Base-by-base conservation (phyloP, 1,139 yeast species). In the Kurtzmaniella quercitrusa region DNA sequence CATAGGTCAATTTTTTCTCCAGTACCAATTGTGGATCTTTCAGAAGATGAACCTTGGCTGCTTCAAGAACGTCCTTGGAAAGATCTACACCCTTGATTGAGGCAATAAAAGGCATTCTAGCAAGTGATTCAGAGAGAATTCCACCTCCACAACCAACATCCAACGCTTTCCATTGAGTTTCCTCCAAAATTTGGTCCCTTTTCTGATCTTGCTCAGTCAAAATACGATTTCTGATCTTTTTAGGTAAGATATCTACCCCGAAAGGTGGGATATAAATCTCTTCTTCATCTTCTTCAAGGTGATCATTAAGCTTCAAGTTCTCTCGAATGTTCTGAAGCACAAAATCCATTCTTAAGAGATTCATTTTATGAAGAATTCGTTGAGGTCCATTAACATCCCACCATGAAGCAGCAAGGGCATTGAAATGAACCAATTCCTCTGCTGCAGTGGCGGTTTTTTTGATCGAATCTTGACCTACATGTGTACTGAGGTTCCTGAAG, bases 61-160 rank as follows among this genome's bases (percentile, higher is more conserved):
- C 95, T 45, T 76, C 77, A 14, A 93, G 59, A 8, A 91, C 96
- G 39, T 89, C 95, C 0, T 76, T 70, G 0, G 97, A 86, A 54
- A 93, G 73, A 63, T 93, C 98, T 41, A 93, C 80, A 2, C 96
- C 99, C 43, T 71, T 72, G 3, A 93, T 97, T 3, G 65, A 59
- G 9, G 71, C 64, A 7, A 89, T 80, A 49, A 74, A 78, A 9
- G 79, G 77, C 53, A 87, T 66, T 51, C 99, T 70, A 0, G 96
- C 96, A 60, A 93, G 65, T 1, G 95, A 82, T 59, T 93, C 99
- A 3, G 91, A 70, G 37, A 93, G 69, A 25, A 93, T 83, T 0
- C 99, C 99, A 7, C 98, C 99, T 18, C 99, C 99, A 59, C 98
- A 94, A 0, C 99, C 99, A 44, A 93, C 83, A 59, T 93, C 99